Evolutionary conservation across 805 yeast genomes (phyloP).

Genomic region (Candida manassasensis): DNA sequence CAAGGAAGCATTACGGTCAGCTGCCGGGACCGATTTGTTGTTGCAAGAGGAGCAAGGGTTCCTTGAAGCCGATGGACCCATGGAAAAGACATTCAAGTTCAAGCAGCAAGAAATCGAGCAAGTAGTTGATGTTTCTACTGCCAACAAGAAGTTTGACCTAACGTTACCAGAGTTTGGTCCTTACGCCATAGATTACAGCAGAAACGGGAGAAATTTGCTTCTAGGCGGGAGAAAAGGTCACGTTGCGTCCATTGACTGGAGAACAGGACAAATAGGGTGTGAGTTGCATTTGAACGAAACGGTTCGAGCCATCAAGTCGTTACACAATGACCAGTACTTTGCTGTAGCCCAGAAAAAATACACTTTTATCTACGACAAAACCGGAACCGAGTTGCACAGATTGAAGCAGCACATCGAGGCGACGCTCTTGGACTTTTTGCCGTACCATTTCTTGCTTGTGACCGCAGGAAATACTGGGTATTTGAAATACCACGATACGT

Average conservation of each 20-base stretch:
- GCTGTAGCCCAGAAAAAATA: conserved; percentile 97
- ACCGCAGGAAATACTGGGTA: conserved; percentile 88
- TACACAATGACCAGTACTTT: conserved; percentile 88
- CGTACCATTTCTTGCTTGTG: conserved; percentile 84
- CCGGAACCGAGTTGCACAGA: conserved; percentile 89
- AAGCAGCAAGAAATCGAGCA: conserved; percentile 72
- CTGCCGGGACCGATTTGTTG: conserved; percentile 81
- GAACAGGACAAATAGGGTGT: conserved; percentile 73
- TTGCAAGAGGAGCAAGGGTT: conserved; percentile 81
- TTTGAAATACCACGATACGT: conserved; percentile 89
- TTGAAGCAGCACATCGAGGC: conserved; percentile 86
- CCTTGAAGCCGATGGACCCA: conserved; percentile 82
- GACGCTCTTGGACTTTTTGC: conserved; percentile 78
- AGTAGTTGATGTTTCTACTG: conserved; percentile 73
- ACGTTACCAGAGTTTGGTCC: conserved; percentile 81
- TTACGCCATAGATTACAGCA: conserved; percentile 71
- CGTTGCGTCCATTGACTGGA: conserved; percentile 94
- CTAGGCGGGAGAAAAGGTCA: conserved; percentile 92
- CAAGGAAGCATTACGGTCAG: conserved; percentile 73
- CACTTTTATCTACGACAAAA: conserved; percentile 84
- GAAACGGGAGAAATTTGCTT: conserved; percentile 82
- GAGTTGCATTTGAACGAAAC: conserved; percentile 88
- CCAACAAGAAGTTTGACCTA: conserved; percentile 70
- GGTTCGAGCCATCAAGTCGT: conserved; percentile 80
- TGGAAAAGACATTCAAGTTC: conserved; percentile 88